phyloP scores from a whole-genome alignment of 768 basidiomycete genomes.

The Suillus subaureus region DNA sequence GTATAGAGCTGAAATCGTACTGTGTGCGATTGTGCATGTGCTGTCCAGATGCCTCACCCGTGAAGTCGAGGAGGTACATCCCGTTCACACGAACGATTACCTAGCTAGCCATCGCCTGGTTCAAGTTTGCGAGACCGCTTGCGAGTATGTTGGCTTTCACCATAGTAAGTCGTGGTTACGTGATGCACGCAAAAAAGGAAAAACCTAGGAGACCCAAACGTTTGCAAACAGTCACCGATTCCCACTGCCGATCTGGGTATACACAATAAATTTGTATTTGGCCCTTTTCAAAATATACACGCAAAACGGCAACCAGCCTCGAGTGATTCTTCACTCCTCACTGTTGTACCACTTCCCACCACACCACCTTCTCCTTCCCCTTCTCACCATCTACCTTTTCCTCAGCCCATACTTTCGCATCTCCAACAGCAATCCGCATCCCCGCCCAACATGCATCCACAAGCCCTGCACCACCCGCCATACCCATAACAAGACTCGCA shows the following conservation, averaged over 20 bases:
- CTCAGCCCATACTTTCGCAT: conserved; percentile 44
- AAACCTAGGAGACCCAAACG: no score
- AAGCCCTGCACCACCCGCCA: conserved; percentile 82
- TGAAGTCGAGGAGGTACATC: no score
- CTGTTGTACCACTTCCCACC: conserved; percentile 32
- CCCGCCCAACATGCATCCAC: conserved; percentile 85
- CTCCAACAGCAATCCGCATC: conserved; percentile 71
- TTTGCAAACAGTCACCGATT: no score
- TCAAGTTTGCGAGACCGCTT: no score
- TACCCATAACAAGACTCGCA: conserved; percentile 89
- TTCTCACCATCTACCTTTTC: conserved; percentile 38
- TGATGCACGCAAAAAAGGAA: no score
- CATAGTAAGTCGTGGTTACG: no score
- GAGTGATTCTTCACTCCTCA: conserved; percentile 12
- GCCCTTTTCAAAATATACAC: not conserved
- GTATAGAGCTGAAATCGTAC: not conserved
- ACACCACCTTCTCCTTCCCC: conserved; percentile 13
- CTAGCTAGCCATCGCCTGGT: no score
- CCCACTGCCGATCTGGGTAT: not conserved
- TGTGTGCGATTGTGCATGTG: no score
- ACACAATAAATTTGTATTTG: not conserved
- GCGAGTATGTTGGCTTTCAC: no score
- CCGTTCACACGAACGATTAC: no score
- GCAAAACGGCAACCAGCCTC: not conserved
- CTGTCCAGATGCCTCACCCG: no score